These are phyloP conservation scores for Rhizopus delemar DNA, from an alignment of 371 early-diverging fungal genomes.

Conservation along the genomic window DNA sequence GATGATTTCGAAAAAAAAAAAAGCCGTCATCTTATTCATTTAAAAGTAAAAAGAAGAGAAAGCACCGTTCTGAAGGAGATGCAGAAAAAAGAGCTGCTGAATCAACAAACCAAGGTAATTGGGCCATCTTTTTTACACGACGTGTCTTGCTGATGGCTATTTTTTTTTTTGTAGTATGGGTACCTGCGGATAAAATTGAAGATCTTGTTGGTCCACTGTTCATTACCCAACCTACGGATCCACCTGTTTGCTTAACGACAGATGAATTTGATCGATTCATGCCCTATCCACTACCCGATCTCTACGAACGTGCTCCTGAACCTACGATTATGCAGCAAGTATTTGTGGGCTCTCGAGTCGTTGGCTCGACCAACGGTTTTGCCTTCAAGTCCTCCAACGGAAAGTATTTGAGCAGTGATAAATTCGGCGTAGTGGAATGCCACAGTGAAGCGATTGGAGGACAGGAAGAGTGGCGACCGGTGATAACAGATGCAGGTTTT, in stretches of 20 bases:
- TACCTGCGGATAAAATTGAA: conserved; percentile 57
- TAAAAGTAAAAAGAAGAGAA: conserved; percentile 64
- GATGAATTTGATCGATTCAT: conserved; percentile 57
- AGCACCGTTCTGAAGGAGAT: conserved; percentile 39
- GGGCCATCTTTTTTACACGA: not conserved
- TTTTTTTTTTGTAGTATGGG: conserved; percentile 57
- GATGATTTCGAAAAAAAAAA: not conserved
- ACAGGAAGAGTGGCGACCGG: conserved; percentile 77
- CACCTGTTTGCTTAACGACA: conserved; percentile 59
- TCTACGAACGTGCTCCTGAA: conserved; percentile 40
- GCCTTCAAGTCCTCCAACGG: conserved; percentile 69
- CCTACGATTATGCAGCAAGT: conserved; percentile 73
- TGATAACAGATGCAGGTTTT: conserved; percentile 72
- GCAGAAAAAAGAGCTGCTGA: conserved; percentile 32
- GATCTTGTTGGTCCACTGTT: conserved; percentile 76
- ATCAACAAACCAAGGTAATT: conserved; percentile 43
- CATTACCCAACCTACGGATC: conserved; percentile 66
- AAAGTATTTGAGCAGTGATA: conserved; percentile 77
- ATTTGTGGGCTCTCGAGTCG: conserved; percentile 63
- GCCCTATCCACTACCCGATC: conserved; percentile 49
- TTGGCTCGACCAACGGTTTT: conserved; percentile 54
- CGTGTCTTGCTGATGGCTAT: too few relatives aligned
- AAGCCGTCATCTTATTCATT: not conserved
- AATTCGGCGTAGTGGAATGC: conserved; percentile 76
- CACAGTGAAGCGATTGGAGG: conserved; percentile 79